phyloP scores from a whole-genome alignment of 1,284 basidiomycete species.

The Ustilago vetiveriae region DNA sequence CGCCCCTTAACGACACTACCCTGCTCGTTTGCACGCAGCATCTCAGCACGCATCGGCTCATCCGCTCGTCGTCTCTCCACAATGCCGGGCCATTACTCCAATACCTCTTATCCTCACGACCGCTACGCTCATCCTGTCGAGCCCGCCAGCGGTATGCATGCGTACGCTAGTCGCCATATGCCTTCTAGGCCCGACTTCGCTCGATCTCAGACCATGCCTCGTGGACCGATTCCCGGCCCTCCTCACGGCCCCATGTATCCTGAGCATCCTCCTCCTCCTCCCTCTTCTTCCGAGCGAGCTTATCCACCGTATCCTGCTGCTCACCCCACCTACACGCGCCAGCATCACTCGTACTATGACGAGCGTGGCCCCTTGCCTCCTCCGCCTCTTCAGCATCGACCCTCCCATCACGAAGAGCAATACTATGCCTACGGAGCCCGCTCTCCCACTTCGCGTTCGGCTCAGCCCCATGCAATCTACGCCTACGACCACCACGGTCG shows the following conservation, averaged over 20 bases:
- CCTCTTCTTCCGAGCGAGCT: constrained; percentile 20
- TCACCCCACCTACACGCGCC: constrained; percentile 31
- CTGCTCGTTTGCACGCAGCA: not conserved
- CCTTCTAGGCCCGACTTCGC: constrained; percentile 32
- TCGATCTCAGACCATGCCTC: constrained; percentile 35
- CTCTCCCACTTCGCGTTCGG: constrained; percentile 11
- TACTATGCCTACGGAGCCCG: constrained; percentile 26
- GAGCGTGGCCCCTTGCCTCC: constrained; percentile 38
- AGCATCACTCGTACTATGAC: constrained; percentile 48
- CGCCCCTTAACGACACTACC: not conserved
- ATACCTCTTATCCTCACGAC: constrained; percentile 20
- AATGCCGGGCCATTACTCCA: constrained; percentile 28
- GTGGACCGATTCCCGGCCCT: constrained; percentile 26
- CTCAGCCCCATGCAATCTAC: constrained; percentile 19
- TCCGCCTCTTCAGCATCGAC: constrained; percentile 42
- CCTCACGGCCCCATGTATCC: constrained; percentile 42
- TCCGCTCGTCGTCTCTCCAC: not conserved
- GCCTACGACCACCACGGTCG: constrained; percentile 20
- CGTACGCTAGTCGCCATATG: constrained; percentile 15
- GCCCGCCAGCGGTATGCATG: constrained; percentile 16
- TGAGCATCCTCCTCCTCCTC: constrained; percentile 14
- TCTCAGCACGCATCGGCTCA: not conserved
- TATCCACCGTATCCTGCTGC: constrained; percentile 27
- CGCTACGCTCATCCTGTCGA: constrained; percentile 24
- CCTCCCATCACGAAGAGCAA: constrained; percentile 18